phyloP scores from a whole-genome alignment of 164 flowering plant species.

The Houttuynia cordata region DNA sequence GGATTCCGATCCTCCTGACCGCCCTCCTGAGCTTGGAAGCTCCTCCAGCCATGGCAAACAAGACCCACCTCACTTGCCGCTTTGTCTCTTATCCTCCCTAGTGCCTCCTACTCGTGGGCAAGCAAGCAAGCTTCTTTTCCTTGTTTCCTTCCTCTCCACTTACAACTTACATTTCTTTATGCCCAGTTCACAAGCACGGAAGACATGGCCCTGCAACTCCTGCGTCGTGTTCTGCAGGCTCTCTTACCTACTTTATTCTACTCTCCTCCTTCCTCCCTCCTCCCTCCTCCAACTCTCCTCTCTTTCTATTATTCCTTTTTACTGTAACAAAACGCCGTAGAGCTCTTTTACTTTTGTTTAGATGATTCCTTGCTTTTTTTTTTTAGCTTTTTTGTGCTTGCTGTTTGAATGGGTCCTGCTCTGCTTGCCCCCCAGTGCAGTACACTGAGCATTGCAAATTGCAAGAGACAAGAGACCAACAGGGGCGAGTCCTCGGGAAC shows the following conservation, averaged over 20 bases:
- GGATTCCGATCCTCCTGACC: conserved; percentile 16
- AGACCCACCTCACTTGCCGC: neutral
- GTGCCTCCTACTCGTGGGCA: neutral
- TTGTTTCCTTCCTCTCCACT: neutral
- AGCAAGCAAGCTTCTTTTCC: neutral
- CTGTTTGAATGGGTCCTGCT: too few species aligned
- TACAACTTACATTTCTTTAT: neutral
- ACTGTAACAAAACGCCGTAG: neutral
- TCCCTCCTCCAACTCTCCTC: neutral
- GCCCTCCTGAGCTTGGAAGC: conserved; percentile 16
- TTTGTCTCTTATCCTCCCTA: neutral
- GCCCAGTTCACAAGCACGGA: too few species aligned
- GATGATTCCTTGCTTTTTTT: neutral
- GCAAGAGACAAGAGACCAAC: too few species aligned
- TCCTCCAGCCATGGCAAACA: conserved; percentile 4
- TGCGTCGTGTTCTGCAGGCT: conserved; percentile 3
- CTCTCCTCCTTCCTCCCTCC: neutral
- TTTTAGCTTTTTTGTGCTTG: too few species aligned
- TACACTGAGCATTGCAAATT: too few species aligned
- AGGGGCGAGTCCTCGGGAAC: too few species aligned
- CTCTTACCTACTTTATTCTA: neutral
- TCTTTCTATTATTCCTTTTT: neutral
- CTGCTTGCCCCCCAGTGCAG: too few species aligned
- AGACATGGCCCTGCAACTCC: neutral
- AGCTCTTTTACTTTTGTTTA: neutral